Conservation (phyloP, 192 early-diverging fungal species). For the Pilobolus umbonatus region DNA sequence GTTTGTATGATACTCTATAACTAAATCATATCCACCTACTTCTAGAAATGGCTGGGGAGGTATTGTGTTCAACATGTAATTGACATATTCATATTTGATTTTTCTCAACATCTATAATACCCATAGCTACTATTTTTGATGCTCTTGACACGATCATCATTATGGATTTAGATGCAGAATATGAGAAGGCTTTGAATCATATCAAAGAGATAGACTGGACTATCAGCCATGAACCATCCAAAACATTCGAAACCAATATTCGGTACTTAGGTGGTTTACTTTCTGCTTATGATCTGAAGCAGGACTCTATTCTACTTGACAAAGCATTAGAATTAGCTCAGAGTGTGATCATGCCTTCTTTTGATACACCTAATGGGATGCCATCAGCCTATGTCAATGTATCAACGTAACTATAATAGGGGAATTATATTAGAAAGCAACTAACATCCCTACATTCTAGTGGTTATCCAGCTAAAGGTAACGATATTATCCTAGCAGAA, state of each 20-base stretch:
- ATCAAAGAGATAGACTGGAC: constrained; percentile 45
- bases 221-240: constrained; percentile 35
- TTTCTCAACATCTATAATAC: background rate
- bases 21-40: background rate
- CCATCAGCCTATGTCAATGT: constrained; percentile 57
- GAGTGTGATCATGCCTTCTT: constrained; percentile 58
- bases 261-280: constrained; percentile 77
- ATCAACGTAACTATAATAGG: constrained; percentile 17
- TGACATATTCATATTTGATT: background rate
- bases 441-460: constrained; percentile 9
- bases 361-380: constrained; percentile 57
- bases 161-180: constrained; percentile 57
- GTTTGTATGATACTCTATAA: background rate
- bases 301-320: constrained; percentile 57
- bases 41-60: constrained; percentile 48
- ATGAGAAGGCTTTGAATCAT: background rate
- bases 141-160: constrained; percentile 82
- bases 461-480: constrained; percentile 6
- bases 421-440: background rate
- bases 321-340: constrained; percentile 68
- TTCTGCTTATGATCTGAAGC: constrained; percentile 74
- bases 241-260: constrained; percentile 81
- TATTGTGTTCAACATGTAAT: constrained; percentile 4
- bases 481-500: constrained; percentile 45
- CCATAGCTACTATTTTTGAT: constrained; percentile 69